Evolutionary conservation across 1,139 yeast genomes (phyloP).

Genomic region (Geotrichum citri-aurantii): DNA sequence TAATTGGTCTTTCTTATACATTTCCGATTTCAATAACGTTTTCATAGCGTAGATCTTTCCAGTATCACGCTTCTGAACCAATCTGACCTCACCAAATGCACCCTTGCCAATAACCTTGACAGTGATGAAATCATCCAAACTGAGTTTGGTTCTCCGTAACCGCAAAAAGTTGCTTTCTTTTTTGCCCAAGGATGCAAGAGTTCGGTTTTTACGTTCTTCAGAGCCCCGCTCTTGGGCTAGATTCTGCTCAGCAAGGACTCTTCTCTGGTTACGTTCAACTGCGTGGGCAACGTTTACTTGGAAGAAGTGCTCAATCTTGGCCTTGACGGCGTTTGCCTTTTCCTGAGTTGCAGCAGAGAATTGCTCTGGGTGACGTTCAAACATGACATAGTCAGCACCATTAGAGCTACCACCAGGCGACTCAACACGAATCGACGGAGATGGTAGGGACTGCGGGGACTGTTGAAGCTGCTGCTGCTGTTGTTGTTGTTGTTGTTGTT

Average conservation of each 20-base stretch:
- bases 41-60: constrained; percentile 77
- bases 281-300: constrained; percentile 68
- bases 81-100: constrained; percentile 69
- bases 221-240: constrained; percentile 53
- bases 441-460: constrained; percentile 13
- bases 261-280: constrained; percentile 63
- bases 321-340: constrained; percentile 57
- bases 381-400: constrained; percentile 49
- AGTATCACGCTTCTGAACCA: constrained; percentile 66
- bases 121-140: constrained; percentile 59
- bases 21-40: constrained; percentile 61
- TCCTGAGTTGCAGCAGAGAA: constrained; percentile 52
- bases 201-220: constrained; percentile 63
- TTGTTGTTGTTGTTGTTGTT: constrained; percentile 19
- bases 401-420: constrained; percentile 13
- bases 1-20: constrained; percentile 68
- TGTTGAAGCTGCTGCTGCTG: constrained; percentile 15
- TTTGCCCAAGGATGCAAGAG: constrained; percentile 57
- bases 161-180: constrained; percentile 64
- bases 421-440: constrained; percentile 16
- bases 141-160: constrained; percentile 56
- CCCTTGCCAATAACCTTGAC: constrained; percentile 74
- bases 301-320: constrained; percentile 59
- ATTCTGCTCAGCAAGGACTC: constrained; percentile 56
- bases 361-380: constrained; percentile 81